A percentile compares a stretch with the other conserved stretches of the same genome.
These are phyloP conservation scores for Epichloe gansuensis DNA, from an alignment of 2,329 filamentous ascomycete genomes.

Conservation along the genomic window DNA sequence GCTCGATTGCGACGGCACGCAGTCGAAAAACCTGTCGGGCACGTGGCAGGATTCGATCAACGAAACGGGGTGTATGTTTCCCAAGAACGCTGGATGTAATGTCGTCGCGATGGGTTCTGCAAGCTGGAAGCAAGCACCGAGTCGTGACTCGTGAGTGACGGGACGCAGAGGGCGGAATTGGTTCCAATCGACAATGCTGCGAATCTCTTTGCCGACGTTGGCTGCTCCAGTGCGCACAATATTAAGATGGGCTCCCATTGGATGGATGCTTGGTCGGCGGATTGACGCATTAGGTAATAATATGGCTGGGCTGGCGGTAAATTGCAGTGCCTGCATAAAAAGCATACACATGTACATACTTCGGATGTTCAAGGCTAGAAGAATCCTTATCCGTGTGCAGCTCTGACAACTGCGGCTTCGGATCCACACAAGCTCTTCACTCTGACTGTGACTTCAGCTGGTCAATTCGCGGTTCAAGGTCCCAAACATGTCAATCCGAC, in stretches of 20 bases:
- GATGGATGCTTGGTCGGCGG: not conserved
- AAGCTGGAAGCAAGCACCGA: not conserved
- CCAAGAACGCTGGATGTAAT: not conserved
- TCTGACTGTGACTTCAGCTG: no score
- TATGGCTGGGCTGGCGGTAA: no score
- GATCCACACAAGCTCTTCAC: not conserved
- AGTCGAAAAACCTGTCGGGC: not conserved
- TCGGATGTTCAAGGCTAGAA: no score
- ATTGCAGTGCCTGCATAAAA: no score
- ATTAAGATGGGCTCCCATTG: not conserved
- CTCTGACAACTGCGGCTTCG: not conserved
- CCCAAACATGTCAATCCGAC: no score
- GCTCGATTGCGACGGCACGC: slow-evolving; percentile 2
- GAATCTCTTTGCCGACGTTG: slow-evolving; percentile 5
- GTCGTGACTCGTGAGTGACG: not conserved
- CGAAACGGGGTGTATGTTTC: not conserved
- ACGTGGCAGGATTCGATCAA: not conserved
- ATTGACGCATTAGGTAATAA: no score
- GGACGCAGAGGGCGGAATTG: not conserved
- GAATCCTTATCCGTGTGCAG: not conserved
- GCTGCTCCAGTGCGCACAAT: not conserved
- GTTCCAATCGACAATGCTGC: not conserved
- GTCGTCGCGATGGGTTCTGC: not conserved
- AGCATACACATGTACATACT: no score
- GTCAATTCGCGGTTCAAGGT: no score